A percentile compares a stretch with the other conserved stretches of the same genome.
phyloP scores from a whole-genome alignment of 2,329 filamentous ascomycete genomes.

The Colletotrichum gloeosporioides region DNA sequence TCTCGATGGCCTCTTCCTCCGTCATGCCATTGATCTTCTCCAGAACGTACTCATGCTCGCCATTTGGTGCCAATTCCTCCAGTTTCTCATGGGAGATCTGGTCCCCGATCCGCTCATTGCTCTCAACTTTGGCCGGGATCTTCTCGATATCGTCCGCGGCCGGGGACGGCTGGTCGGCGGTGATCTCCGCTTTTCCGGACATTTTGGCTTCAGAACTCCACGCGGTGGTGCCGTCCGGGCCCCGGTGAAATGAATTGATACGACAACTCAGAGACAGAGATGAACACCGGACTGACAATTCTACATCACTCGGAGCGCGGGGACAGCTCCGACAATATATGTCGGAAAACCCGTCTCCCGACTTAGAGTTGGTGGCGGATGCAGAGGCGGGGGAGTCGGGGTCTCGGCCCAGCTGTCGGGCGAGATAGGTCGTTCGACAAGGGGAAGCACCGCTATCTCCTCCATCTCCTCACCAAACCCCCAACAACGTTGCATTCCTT shows the following conservation, averaged over 20 bases:
- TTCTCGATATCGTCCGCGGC: conserved; percentile 14
- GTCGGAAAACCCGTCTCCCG: neutral
- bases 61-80: conserved; percentile 46
- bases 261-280: neutral
- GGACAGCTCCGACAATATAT: neutral
- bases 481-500: conserved; percentile 16
- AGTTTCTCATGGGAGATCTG: conserved; percentile 44
- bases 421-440: neutral
- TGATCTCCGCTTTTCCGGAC: conserved; percentile 17
- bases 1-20: conserved; percentile 46
- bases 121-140: neutral
- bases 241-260: neutral
- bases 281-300: no score
- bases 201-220: neutral
- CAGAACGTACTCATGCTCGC: conserved; percentile 46
- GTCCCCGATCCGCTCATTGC: conserved; percentile 28
- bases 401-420: conserved; percentile 16
- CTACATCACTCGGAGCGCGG: neutral
- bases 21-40: conserved; percentile 46
- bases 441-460: neutral
- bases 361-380: conserved; percentile 11
- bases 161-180: neutral
- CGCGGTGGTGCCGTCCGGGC: neutral
- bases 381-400: conserved; percentile 8
- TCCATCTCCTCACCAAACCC: neutral